These are phyloP conservation scores for Annulohypoxylon truncatum DNA, from an alignment of 2,329 filamentous ascomycete genomes.

Conservation along the genomic window DNA sequence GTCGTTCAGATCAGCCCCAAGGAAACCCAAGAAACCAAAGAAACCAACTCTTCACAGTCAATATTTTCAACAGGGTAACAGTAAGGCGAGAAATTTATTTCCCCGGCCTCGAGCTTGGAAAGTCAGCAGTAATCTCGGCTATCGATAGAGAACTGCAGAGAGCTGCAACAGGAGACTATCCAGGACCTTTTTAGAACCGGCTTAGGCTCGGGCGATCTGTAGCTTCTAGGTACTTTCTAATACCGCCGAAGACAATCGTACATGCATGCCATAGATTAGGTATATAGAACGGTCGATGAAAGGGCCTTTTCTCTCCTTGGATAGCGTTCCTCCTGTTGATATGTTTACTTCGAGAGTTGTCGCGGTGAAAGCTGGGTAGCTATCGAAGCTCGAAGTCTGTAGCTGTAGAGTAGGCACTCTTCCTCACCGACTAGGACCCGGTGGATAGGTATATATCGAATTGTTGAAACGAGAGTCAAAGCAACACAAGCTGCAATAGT, in stretches of 20 bases:
- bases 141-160: conserved; percentile 14
- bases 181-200: conserved; percentile 8
- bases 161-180: conserved; percentile 8
- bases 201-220: conserved; percentile 15
- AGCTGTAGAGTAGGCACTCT: conserved; percentile 5
- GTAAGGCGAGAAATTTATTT: conserved; percentile 14
- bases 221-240: conserved; percentile 25
- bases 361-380: conserved; percentile 19
- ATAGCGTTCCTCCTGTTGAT: conserved; percentile 16
- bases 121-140: conserved; percentile 13
- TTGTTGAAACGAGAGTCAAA: conserved; percentile 29
- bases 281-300: conserved; percentile 16
- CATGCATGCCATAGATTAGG: conserved; percentile 16
- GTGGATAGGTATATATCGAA: conserved; percentile 35
- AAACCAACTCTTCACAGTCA: conserved; percentile 13
- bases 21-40: conserved; percentile 2
- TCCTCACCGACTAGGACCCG: conserved; percentile 23
- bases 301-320: conserved; percentile 11
- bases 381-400: conserved; percentile 17
- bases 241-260: conserved; percentile 17
- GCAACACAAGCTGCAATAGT: conserved; percentile 27
- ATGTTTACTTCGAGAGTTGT: conserved; percentile 16
- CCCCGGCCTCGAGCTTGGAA: conserved; percentile 5
- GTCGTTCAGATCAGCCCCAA: conserved; percentile 17
- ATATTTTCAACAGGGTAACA: conserved; percentile 14